phyloP scores from a whole-genome alignment of 306 rosid species.

The Boehmeria nivea region DNA sequence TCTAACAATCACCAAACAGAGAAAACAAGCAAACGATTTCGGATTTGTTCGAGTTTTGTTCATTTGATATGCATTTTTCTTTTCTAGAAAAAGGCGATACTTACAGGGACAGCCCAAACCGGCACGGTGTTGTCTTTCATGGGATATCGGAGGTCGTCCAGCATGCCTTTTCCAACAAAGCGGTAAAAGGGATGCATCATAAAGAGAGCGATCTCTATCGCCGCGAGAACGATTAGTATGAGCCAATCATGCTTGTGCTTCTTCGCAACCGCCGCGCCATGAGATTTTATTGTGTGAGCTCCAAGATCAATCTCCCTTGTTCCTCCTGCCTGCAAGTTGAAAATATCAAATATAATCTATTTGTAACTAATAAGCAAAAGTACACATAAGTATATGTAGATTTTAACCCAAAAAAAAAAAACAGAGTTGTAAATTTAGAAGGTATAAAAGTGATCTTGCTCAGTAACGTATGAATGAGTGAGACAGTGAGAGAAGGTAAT shows the following conservation, averaged over 20 bases:
- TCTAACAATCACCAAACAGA: constrained; percentile 29
- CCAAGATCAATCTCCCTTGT: constrained; percentile 36
- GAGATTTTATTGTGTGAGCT: constrained; percentile 65
- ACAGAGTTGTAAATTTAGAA: too few relatives aligned
- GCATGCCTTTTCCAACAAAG: constrained; percentile 86
- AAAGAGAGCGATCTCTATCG: constrained; percentile 43
- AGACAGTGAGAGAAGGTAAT: too few relatives aligned
- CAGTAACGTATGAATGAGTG: too few relatives aligned
- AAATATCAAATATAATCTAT: background rate
- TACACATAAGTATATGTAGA: too few relatives aligned
- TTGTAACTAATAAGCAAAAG: background rate
- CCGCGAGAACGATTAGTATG: constrained; percentile 56
- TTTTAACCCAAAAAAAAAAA: too few relatives aligned
- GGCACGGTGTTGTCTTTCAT: constrained; percentile 81
- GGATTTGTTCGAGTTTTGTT: too few relatives aligned
- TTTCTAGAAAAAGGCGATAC: constrained; percentile 8
- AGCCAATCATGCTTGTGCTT: constrained; percentile 74
- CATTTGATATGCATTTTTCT: background rate
- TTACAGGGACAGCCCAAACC: constrained; percentile 87
- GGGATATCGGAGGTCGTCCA: constrained; percentile 84
- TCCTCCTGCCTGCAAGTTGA: constrained; percentile 23
- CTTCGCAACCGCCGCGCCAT: constrained; percentile 75
- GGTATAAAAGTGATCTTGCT: too few relatives aligned
- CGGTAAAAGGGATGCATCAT: constrained; percentile 71
- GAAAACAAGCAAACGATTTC: too few relatives aligned